These are phyloP conservation scores for Lecanosticta acicola DNA, from an alignment of 2,329 filamentous ascomycete genomes.

Conservation along the genomic window DNA sequence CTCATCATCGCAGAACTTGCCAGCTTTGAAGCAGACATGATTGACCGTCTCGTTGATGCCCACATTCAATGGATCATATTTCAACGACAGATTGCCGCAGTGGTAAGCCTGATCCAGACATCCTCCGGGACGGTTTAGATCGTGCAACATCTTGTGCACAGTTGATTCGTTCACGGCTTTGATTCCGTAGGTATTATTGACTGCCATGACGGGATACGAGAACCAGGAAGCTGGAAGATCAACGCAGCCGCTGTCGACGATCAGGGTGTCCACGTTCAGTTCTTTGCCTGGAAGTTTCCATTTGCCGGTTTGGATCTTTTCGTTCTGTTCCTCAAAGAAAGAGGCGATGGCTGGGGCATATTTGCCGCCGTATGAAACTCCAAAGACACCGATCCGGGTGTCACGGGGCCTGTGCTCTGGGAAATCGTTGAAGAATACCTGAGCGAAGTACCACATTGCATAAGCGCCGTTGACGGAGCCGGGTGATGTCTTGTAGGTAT, in stretches of 20 bases:
- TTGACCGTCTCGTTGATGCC: conserved; percentile 33
- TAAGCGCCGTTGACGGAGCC: conserved; percentile 49
- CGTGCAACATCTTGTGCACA: conserved; percentile 43
- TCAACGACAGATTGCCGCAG: conserved; percentile 4
- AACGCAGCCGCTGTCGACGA: conserved; percentile 12
- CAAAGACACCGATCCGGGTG: conserved; percentile 2
- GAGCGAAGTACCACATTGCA: conserved; percentile 57
- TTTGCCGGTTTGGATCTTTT: conserved; percentile 40
- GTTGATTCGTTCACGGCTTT: conserved; percentile 51
- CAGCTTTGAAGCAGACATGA: conserved; percentile 41
- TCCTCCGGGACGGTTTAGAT: conserved; percentile 45
- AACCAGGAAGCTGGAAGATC: conserved; percentile 41
- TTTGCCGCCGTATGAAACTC: conserved; percentile 41
- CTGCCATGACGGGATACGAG: conserved; percentile 46
- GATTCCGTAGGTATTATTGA: conserved; percentile 55
- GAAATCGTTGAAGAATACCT: conserved; percentile 59
- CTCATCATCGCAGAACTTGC: conserved; percentile 41
- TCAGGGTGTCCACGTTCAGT: conserved; percentile 38
- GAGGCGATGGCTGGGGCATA: conserved; percentile 59
- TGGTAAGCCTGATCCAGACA: conserved; percentile 44
- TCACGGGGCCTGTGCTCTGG: conserved; percentile 44
- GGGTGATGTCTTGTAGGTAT: conserved; percentile 48
- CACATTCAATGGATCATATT: conserved; percentile 37
- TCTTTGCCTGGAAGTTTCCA: conserved; percentile 46
- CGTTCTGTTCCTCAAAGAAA: conserved; percentile 55